These are phyloP conservation scores for Chlorella sp. DNA, from an alignment of 139 green algal genomes.

Conservation along the genomic window DNA sequence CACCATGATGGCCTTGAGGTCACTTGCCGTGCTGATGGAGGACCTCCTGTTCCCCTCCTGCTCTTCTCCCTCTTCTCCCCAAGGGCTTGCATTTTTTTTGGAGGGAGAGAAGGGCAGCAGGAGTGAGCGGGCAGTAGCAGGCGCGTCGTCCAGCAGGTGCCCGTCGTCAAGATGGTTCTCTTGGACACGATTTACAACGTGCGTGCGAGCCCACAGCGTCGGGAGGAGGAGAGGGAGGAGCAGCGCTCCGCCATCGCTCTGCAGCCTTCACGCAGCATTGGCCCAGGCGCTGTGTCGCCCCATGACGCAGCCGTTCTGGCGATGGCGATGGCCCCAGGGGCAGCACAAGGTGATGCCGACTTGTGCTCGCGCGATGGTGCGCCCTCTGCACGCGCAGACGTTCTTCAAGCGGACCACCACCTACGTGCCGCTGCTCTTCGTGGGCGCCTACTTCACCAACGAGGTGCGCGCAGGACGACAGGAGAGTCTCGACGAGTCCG, in stretches of 20 bases:
- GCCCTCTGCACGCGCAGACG: constrained; percentile 6
- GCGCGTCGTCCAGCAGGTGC: too few relatives aligned
- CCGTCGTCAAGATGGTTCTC: too few relatives aligned
- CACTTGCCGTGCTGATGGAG: too few relatives aligned
- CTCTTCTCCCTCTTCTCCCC: too few relatives aligned
- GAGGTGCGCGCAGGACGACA: constrained; percentile 32
- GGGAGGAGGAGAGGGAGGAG: background rate
- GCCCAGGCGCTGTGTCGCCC: background rate
- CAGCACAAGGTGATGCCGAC: too few relatives aligned
- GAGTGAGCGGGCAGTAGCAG: too few relatives aligned
- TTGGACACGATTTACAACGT: background rate
- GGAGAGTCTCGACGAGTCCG: background rate
- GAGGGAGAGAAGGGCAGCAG: too few relatives aligned
- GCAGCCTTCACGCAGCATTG: background rate
- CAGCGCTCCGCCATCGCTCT: background rate
- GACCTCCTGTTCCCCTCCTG: too few relatives aligned
- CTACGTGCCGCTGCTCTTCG: constrained; percentile 38
- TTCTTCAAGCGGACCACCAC: constrained; percentile 44
- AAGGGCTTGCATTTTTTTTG: too few relatives aligned
- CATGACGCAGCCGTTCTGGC: background rate
- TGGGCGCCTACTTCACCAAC: constrained; percentile 43
- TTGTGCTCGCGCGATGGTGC: too few relatives aligned
- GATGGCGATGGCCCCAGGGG: background rate
- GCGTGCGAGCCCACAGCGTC: background rate
- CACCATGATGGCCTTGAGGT: too few relatives aligned